Percentiles rank a stretch among this genome's conserved stretches.
These are phyloP conservation scores for Trichosporon ovoides DNA, from an alignment of 1,284 basidiomycete genomes.

Conservation along the genomic window DNA sequence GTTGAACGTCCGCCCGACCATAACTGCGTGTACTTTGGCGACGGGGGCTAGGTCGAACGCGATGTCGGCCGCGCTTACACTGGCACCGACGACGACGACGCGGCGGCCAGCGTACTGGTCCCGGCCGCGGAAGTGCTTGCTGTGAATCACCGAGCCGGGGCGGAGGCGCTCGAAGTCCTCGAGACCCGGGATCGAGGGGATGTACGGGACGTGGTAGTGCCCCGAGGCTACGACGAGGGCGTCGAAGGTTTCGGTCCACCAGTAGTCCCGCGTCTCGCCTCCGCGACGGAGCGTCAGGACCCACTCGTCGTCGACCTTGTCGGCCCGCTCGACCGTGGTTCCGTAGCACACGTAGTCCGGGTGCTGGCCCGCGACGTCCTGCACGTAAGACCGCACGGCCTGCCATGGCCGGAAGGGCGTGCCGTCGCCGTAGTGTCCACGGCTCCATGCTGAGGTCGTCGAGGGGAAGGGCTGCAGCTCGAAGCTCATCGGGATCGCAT, in stretches of 20 bases:
- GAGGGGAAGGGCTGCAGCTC: slow-evolving; percentile 10
- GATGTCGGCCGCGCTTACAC: slow-evolving; percentile 13
- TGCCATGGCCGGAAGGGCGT: slow-evolving; percentile 14
- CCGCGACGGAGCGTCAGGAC: slow-evolving; percentile 39
- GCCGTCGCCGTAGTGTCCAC: neutral
- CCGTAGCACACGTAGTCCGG: slow-evolving; percentile 50
- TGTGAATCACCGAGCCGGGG: slow-evolving; percentile 48
- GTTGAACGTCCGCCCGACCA: slow-evolving; percentile 9
- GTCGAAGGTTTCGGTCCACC: slow-evolving; percentile 50
- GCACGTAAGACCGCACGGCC: slow-evolving; percentile 23
- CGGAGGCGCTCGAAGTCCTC: slow-evolving; percentile 48
- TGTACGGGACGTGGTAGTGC: slow-evolving; percentile 52
- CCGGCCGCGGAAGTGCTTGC: slow-evolving; percentile 12
- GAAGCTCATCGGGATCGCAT: slow-evolving; percentile 9
- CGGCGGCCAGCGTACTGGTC: slow-evolving; percentile 2
- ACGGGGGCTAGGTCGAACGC: slow-evolving; percentile 11
- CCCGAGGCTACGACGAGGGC: slow-evolving; percentile 53
- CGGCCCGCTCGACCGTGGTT: slow-evolving; percentile 53
- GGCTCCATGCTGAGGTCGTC: neutral
- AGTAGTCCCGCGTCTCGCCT: slow-evolving; percentile 32
- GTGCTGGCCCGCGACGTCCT: slow-evolving; percentile 44
- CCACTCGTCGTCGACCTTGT: slow-evolving; percentile 45
- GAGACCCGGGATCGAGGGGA: slow-evolving; percentile 49
- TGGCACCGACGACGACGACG: slow-evolving; percentile 14
- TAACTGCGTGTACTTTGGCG: slow-evolving; percentile 7